Base-by-base conservation (phyloP, 2,329 filamentous ascomycete species). In the Orbilia javanica region DNA sequence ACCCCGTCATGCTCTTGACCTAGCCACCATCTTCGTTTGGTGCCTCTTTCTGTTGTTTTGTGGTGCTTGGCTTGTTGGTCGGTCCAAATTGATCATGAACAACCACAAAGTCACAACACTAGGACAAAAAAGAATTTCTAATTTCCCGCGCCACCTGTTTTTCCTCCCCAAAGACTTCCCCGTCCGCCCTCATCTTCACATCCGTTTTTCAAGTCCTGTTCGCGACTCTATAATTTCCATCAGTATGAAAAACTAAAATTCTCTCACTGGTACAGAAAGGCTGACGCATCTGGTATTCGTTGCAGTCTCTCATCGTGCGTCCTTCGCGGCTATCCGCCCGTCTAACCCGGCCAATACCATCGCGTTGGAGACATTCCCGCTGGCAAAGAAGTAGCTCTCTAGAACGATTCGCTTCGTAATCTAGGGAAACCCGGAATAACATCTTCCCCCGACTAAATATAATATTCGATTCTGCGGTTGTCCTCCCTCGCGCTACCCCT, bases 51-150 rank as follows among this genome's bases (percentile, higher is more conserved):
- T 70, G 64, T 70, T 57, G 55, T 60, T 60, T 31, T 42, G 31
- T 42, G 34, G 55, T 67, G 69, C 66, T 70, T 79, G 60, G 65
- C 69, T 36, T 53, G 34, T 65, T 57, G 48, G 65, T 74, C 44
- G 57, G 72, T 36, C 64, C 55, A 53, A 29, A 48, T 79, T 68
- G 62, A 71, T 68, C 69, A 44, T 73, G 65, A 68, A 69, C 65
- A 48, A 53, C 46, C 63, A 71, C 68, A 74, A 68, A 60, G 46
- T 36, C 63, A 71, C 68, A 74, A 68, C 75, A 67, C 74, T 76
- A 80, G 70, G 57, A 77, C 66, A 60, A 72, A 80, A 70, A 53
- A 77, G 71, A 75, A 75, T 72, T 62, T 71, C 60, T 80, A 80
- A 75, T 80, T 79, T 76, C 72, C 72, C 72, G 66, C 64, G 64